A percentile compares a stretch with the other conserved stretches of the same genome.
Conservation (phyloP, 805 yeast genomes). For the Pichia phayaonensis region DNA sequence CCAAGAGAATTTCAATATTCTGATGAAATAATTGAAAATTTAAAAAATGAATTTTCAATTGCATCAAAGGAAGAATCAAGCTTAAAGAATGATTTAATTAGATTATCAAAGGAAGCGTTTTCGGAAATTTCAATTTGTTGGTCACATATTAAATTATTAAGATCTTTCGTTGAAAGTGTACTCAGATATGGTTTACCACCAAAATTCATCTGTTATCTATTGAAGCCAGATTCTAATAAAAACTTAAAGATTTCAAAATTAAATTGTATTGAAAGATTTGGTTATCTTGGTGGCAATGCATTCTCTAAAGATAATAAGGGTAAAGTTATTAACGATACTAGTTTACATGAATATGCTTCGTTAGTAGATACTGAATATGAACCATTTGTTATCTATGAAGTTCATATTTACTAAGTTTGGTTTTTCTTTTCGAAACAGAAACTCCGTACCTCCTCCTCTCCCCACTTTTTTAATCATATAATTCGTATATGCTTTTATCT, state of each 20-base stretch:
- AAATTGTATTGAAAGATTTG: slow-evolving; percentile 67
- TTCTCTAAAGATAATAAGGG: slow-evolving; percentile 63
- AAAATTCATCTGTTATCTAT: slow-evolving; percentile 53
- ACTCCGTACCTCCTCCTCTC: too few species aligned
- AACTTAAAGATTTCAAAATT: slow-evolving; percentile 51
- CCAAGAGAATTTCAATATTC: slow-evolving; percentile 90
- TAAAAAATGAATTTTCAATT: slow-evolving; percentile 71
- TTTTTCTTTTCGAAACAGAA: too few species aligned
- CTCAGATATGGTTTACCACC: slow-evolving; percentile 97
- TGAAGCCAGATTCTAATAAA: slow-evolving; percentile 33
- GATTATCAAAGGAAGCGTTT: slow-evolving; percentile 85
- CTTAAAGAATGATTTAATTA: slow-evolving; percentile 65
- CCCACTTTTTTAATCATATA: too few species aligned
- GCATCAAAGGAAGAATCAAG: slow-evolving; percentile 70
- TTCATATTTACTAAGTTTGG: slow-evolving; percentile 29
- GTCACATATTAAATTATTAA: slow-evolving; percentile 83
- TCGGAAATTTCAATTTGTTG: slow-evolving; percentile 77
- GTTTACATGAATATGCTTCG: slow-evolving; percentile 78
- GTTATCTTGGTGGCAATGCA: slow-evolving; percentile 89
- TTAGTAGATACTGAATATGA: slow-evolving; percentile 92
- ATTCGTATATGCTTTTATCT: too few species aligned
- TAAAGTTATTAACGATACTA: slow-evolving; percentile 48
- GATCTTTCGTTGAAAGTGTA: slow-evolving; percentile 88
- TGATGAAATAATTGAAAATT: slow-evolving; percentile 61
- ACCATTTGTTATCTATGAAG: slow-evolving; percentile 83